These are phyloP conservation scores for Peterozyma toletana DNA, from an alignment of 805 yeast genomes.

Conservation along the genomic window DNA sequence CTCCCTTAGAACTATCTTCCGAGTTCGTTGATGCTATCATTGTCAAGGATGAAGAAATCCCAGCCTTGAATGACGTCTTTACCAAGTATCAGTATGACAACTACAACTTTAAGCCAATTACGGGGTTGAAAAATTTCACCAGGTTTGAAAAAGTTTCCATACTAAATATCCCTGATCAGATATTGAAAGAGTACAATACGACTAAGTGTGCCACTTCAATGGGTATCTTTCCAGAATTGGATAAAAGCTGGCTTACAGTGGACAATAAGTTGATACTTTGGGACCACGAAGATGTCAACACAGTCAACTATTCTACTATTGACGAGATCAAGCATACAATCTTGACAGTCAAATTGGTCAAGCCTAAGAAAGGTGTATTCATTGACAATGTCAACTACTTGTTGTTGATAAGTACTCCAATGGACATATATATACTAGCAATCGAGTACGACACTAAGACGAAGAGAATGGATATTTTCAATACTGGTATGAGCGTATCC, in stretches of 20 bases:
- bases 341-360: conserved; percentile 66
- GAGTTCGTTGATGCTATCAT: conserved; percentile 55
- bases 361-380: conserved; percentile 77
- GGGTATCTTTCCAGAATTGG: conserved; percentile 78
- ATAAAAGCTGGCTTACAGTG: conserved; percentile 78
- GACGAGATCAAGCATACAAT: conserved; percentile 80
- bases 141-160: conserved; percentile 70
- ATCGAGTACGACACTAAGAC: conserved; percentile 41
- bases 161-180: conserved; percentile 71
- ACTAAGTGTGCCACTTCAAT: conserved; percentile 63
- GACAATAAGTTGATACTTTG: conserved; percentile 81
- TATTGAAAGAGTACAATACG: conserved; percentile 63
- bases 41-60: conserved; percentile 52
- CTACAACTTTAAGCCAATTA: conserved; percentile 44
- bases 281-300: conserved; percentile 48
- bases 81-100: conserved; percentile 62
- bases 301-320: conserved; percentile 60
- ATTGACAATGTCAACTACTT: conserved; percentile 69
- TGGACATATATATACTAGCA: conserved; percentile 71
- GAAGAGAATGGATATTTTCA: conserved; percentile 59
- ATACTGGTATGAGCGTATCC: conserved; percentile 77
- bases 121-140: conserved; percentile 46
- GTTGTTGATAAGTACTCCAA: conserved; percentile 72
- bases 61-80: conserved; percentile 44
- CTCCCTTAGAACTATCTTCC: conserved; percentile 53